Evolutionary conservation across 345 rosid species (phyloP).

Genomic region (Hevea brasiliensis): DNA sequence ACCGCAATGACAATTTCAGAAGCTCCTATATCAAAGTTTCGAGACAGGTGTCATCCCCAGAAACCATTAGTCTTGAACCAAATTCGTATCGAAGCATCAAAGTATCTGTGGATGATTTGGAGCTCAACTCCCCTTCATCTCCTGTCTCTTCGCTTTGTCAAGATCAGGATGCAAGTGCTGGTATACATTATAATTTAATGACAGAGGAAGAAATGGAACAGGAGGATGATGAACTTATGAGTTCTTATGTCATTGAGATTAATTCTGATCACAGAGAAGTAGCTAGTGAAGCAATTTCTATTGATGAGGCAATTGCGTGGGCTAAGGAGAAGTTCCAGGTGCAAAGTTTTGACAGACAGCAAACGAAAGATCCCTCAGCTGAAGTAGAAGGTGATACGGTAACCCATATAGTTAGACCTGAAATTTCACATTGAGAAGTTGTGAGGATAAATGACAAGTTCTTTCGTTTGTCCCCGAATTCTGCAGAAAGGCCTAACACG

Average conservation of each 20-base stretch:
- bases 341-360: conserved; percentile 23
- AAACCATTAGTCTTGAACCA: conserved; percentile 59
- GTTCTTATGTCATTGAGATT: conserved; percentile 86
- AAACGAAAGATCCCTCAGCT: conserved; percentile 16
- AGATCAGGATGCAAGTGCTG: conserved; percentile 31
- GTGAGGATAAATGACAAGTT: not conserved
- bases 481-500: conserved; percentile 30
- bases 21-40: conserved; percentile 42
- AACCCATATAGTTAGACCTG: not conserved
- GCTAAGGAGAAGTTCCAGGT: conserved; percentile 59
- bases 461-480: not conserved
- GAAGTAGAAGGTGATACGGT: conserved; percentile 34
- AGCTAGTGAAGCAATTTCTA: conserved; percentile 46
- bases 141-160: conserved; percentile 70
- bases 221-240: conserved; percentile 69
- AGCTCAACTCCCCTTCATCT: conserved; percentile 68
- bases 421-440: not conserved
- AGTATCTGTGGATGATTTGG: conserved; percentile 51
- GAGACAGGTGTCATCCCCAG: conserved; percentile 61
- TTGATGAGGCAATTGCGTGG: conserved; percentile 76
- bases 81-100: conserved; percentile 47
- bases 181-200: conserved; percentile 13
- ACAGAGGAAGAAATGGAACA: conserved; percentile 36
- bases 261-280: conserved; percentile 54
- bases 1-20: conserved; percentile 25